A percentile compares a stretch with the other conserved stretches of the same genome.
phyloP scores from a whole-genome alignment of 352 stramenopile species.

The Phytophthora constricta region DNA sequence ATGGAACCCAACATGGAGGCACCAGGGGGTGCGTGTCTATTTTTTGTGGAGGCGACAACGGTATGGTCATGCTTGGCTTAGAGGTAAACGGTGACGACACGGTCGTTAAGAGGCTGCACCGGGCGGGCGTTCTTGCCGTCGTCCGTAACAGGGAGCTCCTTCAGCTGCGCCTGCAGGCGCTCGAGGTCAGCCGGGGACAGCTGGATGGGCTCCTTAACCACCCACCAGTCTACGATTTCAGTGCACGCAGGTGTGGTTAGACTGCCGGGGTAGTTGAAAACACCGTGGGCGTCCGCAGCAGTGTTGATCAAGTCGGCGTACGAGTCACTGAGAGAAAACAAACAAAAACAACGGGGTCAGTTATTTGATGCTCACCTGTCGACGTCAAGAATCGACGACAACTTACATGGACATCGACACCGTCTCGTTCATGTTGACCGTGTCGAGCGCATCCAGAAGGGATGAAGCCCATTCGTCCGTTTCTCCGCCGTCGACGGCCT shows the following conservation, averaged over 20 bases:
- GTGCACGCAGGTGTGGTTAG: constrained; percentile 41
- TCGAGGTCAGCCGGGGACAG: constrained; percentile 31
- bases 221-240: constrained; percentile 50
- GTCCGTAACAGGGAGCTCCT: constrained; percentile 31
- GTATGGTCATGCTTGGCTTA: constrained; percentile 8
- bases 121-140: constrained; percentile 38
- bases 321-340: constrained; percentile 8
- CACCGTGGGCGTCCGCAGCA: constrained; percentile 28
- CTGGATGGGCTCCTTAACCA: constrained; percentile 33
- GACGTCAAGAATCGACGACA: too few relatives aligned
- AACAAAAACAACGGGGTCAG: too few relatives aligned
- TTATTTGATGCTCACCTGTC: too few relatives aligned
- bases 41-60: constrained; percentile 5
- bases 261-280: constrained; percentile 48
- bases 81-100: constrained; percentile 31
- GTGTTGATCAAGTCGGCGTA: constrained; percentile 60
- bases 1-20: too few relatives aligned
- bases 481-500: constrained; percentile 8
- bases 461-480: constrained; percentile 33
- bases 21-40: too few relatives aligned
- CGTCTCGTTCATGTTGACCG: constrained; percentile 16
- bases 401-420: constrained; percentile 30
- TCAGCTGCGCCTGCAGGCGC: constrained; percentile 33
- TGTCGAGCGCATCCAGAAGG: constrained; percentile 37
- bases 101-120: constrained; percentile 34